Conservation (phyloP, 345 rosid genomes). For the Sisymbrium altissimum region DNA sequence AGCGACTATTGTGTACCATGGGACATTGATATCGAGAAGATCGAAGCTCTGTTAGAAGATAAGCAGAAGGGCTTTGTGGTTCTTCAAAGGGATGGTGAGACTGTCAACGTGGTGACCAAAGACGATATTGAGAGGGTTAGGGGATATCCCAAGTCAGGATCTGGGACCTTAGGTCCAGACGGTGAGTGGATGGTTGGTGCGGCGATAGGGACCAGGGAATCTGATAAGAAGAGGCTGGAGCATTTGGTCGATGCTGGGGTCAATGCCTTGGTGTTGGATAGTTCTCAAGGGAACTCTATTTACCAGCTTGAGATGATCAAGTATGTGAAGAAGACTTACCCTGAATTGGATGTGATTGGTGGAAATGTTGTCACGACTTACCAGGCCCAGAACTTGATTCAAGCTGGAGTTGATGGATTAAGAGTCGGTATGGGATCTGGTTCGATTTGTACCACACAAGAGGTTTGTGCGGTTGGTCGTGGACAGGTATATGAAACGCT, state of each 20-base stretch:
- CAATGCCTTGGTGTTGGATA: constrained; percentile 72
- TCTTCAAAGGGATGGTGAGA: constrained; percentile 55
- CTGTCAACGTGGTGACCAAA: constrained; percentile 59
- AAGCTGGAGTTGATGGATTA: constrained; percentile 77
- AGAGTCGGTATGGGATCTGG: constrained; percentile 98
- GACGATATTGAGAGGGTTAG: constrained; percentile 73
- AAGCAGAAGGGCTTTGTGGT: constrained; percentile 51
- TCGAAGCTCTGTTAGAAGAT: constrained; percentile 45
- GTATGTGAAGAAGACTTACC: constrained; percentile 59
- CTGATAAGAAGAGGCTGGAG: constrained; percentile 78
- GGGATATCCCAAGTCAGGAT: constrained; percentile 65
- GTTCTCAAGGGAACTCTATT: constrained; percentile 90
- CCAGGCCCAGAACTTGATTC: constrained; percentile 84
- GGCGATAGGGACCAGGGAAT: constrained; percentile 73
- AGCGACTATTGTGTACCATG: constrained; percentile 45
- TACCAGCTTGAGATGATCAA: constrained; percentile 90
- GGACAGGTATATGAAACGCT: constrained; percentile 63
- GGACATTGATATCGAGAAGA: constrained; percentile 52
- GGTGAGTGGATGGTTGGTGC: constrained; percentile 97
- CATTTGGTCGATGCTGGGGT: constrained; percentile 68
- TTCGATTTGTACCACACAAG: constrained; percentile 93
- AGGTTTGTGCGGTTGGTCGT: constrained; percentile 93
- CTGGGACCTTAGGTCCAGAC: constrained; percentile 62
- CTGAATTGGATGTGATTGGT: constrained; percentile 78
- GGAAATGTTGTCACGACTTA: constrained; percentile 87